Base-by-base conservation (phyloP, 1,139 yeast species). In the Cylindricascospora bacillispora region DNA sequence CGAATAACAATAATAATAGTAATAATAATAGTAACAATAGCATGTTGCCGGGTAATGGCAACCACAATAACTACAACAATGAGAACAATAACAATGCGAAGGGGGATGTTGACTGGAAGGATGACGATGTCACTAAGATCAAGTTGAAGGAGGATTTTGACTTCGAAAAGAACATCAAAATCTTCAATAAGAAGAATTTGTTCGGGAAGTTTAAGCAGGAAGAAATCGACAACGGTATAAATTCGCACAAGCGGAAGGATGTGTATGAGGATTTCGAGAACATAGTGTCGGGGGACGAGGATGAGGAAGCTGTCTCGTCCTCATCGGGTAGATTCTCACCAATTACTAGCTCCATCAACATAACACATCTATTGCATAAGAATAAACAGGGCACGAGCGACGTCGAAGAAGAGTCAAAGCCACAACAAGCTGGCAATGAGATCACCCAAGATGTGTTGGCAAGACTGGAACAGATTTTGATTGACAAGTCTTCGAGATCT, bases 101-200 rank as follows among this genome's bases (percentile, higher is more conserved):
- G 11, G 24, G 20, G 14, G 56, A 47, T 15, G 57, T 58, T 11
- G 68, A 65, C 27, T 73, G 79, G 80, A 49, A 49, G 24, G 67
- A 65, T 28, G 66, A 63, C 18, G 73, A 68, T 36, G 67, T 67
- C 4, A 48, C 57, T 12, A 59, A 63, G 30, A 65, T 72, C 38
- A 70, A 70, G 40, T 43, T 59, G 17, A 56, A 69, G 23, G 72
- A 65, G 14, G 95, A 85, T 39, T 86, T 86, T 57, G 95, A 86
- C 52, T 86, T 86, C 54, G 82, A 73, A 35, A 78, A 85, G 7
- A 82, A 80, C 47, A 64, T 85, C 41, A 77, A 79, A 17, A 71
- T 76, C 64, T 86, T 86, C 49, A 93, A 86, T 54, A 86, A 86
- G 53, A 63, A 67, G 37, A 64, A 76, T 5, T 89, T 85, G 5